A percentile compares a stretch with the other conserved stretches of the same genome.
These are phyloP conservation scores for Grosmannia clavigera DNA, from an alignment of 2,329 filamentous ascomycete species.

Conservation along the genomic window DNA sequence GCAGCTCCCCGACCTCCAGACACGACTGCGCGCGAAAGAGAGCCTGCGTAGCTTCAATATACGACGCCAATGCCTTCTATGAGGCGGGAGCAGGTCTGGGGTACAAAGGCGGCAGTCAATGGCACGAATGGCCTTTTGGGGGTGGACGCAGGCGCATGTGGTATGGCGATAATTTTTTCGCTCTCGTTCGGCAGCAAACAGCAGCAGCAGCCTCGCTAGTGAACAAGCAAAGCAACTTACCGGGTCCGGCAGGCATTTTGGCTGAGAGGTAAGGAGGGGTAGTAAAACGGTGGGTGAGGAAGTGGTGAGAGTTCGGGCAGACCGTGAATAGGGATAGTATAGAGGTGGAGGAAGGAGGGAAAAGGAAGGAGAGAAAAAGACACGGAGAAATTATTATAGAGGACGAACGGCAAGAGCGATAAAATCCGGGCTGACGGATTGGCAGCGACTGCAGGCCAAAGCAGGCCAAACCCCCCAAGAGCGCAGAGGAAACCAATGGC, in stretches of 20 bases:
- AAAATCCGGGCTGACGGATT: conserved; percentile 4
- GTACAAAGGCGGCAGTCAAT: neutral
- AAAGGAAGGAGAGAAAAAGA: conserved; percentile 2
- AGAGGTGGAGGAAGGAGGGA: conserved; percentile 3
- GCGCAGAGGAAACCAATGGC: neutral
- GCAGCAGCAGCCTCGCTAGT: neutral
- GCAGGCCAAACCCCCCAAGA: neutral
- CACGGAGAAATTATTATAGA: conserved; percentile 1
- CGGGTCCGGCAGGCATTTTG: conserved; percentile 32
- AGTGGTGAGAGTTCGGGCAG: neutral
- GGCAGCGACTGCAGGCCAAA: neutral
- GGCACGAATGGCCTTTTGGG: neutral
- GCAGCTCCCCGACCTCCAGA: neutral
- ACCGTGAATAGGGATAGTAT: neutral
- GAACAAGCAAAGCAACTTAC: conserved; percentile 21
- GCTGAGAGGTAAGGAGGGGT: conserved; percentile 12
- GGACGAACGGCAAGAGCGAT: neutral
- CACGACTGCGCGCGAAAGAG: neutral
- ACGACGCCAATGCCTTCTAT: neutral
- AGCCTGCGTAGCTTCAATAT: neutral
- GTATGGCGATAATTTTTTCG: too few relatives aligned
- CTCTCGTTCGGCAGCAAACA: too few relatives aligned
- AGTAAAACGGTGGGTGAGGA: neutral
- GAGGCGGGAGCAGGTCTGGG: neutral
- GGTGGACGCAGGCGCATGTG: neutral